A percentile compares a stretch with the other conserved stretches of the same genome.
Conservation (phyloP, 129 eudicot genomes). For the Arctium minus region DNA sequence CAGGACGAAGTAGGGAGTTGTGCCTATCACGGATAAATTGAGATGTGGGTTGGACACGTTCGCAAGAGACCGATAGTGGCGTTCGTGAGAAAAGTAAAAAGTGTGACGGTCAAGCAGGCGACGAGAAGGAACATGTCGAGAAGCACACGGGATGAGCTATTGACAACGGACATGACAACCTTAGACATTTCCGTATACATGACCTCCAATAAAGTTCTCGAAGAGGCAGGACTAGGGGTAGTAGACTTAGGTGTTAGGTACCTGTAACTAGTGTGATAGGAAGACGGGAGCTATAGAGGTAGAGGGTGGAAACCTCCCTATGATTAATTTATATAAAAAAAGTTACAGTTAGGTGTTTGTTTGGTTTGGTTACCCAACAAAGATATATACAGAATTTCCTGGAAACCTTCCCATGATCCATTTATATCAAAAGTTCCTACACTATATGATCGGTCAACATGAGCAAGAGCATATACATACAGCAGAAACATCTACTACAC, state of each 20-base stretch:
- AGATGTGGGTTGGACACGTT: too few species aligned
- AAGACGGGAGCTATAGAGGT: not conserved
- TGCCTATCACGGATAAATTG: too few species aligned
- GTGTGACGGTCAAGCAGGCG: too few species aligned
- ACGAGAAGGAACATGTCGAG: too few species aligned
- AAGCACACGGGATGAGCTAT: not conserved
- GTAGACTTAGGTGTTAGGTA: not conserved
- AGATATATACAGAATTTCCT: not conserved
- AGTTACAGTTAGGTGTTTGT: too few species aligned
- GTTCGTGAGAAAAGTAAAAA: too few species aligned
- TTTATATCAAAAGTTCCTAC: not conserved
- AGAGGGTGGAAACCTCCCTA: not conserved
- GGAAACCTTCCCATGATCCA: not conserved
- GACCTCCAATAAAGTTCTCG: not conserved
- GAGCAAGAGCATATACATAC: not conserved
- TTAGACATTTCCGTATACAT: too few species aligned
- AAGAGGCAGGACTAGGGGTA: too few species aligned
- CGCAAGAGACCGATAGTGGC: too few species aligned
- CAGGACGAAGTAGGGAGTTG: too few species aligned
- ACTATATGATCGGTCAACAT: not conserved
- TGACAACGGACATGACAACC: not conserved
- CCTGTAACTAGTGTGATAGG: not conserved
- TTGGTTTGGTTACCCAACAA: not conserved
- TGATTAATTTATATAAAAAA: too few species aligned
- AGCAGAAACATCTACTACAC: not conserved